phyloP scores from a whole-genome alignment of 345 rosid species.

The Populus davidiana region DNA sequence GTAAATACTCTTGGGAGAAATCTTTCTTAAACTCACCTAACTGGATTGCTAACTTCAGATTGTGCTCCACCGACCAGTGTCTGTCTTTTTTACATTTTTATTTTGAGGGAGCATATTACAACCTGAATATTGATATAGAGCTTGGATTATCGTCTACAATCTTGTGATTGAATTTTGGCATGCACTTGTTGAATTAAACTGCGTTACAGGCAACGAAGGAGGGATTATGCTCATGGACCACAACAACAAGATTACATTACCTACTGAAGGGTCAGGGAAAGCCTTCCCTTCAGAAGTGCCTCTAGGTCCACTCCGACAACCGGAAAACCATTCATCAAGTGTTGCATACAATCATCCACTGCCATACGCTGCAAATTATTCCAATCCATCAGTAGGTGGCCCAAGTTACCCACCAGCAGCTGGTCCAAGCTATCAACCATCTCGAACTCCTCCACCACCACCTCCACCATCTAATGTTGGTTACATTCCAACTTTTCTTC shows the following conservation, averaged over 20 bases:
- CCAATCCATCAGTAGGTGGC: slow-evolving; percentile 17
- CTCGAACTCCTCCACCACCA: slow-evolving; percentile 48
- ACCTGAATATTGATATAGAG: background rate
- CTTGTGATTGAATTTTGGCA: background rate
- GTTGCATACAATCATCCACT: slow-evolving; percentile 24
- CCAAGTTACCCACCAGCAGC: slow-evolving; percentile 13
- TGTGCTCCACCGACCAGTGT: background rate
- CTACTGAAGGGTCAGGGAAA: slow-evolving; percentile 28
- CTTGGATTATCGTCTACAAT: background rate
- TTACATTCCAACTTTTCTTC: slow-evolving; percentile 22
- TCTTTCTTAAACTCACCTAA: background rate
- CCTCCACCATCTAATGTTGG: slow-evolving; percentile 55
- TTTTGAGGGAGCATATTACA: background rate
- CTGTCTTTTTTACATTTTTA: background rate
- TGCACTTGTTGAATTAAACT: background rate
- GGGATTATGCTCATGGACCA: slow-evolving; percentile 44
- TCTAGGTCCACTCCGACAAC: slow-evolving; percentile 18
- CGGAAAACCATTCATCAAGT: slow-evolving; percentile 26
- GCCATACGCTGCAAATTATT: slow-evolving; percentile 29
- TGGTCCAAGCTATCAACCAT: slow-evolving; percentile 37
- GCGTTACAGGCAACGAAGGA: slow-evolving; percentile 20
- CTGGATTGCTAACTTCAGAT: background rate
- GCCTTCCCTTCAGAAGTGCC: slow-evolving; percentile 20
- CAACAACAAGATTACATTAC: slow-evolving; percentile 21
- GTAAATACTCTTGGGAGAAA: slow-evolving; percentile 24